These are phyloP conservation scores for Ogataea henricii DNA, from an alignment of 805 yeast species.

Conservation along the genomic window DNA sequence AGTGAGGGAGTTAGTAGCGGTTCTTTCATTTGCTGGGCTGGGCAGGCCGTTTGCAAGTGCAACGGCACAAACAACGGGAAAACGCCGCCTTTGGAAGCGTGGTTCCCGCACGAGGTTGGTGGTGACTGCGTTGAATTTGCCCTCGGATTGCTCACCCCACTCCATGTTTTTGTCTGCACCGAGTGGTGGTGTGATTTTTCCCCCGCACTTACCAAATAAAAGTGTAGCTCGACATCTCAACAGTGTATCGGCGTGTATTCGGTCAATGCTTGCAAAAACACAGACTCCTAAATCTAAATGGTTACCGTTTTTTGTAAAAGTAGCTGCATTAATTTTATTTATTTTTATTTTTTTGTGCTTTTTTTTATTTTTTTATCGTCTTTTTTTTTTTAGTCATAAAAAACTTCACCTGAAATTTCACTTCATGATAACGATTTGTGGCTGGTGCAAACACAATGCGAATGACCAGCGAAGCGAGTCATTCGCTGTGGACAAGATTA, in stretches of 20 bases:
- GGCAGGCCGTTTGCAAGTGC: too few relatives aligned
- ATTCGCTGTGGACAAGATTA: too few relatives aligned
- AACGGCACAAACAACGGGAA: too few relatives aligned
- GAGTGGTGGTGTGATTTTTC: too few relatives aligned
- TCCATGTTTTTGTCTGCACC: too few relatives aligned
- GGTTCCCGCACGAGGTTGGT: too few relatives aligned
- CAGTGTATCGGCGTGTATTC: neutral
- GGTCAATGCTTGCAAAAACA: neutral
- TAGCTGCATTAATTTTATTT: neutral
- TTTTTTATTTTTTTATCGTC: neutral
- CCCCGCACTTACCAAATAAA: constrained; percentile 30
- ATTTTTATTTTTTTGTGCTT: neutral
- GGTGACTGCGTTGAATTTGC: too few relatives aligned
- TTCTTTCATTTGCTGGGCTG: too few relatives aligned
- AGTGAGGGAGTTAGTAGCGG: too few relatives aligned
- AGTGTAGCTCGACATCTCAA: constrained; percentile 26
- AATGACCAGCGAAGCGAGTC: neutral
- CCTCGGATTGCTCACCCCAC: constrained; percentile 3
- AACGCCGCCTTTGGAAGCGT: too few relatives aligned
- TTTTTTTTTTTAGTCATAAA: neutral
- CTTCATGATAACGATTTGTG: neutral
- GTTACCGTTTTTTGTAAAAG: too few relatives aligned
- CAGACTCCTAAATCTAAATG: too few relatives aligned
- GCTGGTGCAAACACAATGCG: neutral
- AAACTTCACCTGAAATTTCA: neutral